Percentiles rank a stretch among this genome's conserved stretches.
Evolutionary conservation across 2,329 filamentous ascomycete genomes (phyloP).

Genomic region (Periglandula ipomoeae): DNA sequence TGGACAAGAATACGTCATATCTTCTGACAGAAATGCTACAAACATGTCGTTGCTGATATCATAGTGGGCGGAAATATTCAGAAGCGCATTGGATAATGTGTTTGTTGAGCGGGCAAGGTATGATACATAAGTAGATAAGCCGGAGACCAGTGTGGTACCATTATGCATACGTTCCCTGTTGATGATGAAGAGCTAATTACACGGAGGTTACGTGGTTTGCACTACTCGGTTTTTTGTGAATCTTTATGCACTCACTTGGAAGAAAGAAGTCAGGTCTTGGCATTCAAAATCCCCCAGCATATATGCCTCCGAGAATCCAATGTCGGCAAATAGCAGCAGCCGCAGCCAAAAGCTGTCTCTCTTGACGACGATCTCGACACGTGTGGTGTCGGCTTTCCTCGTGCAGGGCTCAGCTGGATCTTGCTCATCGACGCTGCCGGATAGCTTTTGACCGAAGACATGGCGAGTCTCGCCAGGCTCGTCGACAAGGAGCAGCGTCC

Average conservation of each 20-base stretch:
- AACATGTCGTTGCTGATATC: slow-evolving; percentile 73
- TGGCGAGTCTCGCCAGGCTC: slow-evolving; percentile 31
- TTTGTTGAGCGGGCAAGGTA: slow-evolving; percentile 49
- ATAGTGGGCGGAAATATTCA: slow-evolving; percentile 66
- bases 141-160: slow-evolving; percentile 53
- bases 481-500: slow-evolving; percentile 39
- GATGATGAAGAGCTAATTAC: slow-evolving; percentile 55
- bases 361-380: slow-evolving; percentile 49
- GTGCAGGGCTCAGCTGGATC: slow-evolving; percentile 25
- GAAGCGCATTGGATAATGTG: slow-evolving; percentile 45
- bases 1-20: slow-evolving; percentile 69
- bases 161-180: slow-evolving; percentile 58
- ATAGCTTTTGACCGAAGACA: slow-evolving; percentile 37
- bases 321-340: slow-evolving; percentile 60
- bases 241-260: slow-evolving; percentile 40
- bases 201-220: neutral
- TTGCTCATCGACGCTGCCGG: slow-evolving; percentile 23
- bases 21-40: slow-evolving; percentile 60
- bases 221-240: neutral
- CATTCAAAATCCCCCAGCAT: slow-evolving; percentile 66
- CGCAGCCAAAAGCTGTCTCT: slow-evolving; percentile 64
- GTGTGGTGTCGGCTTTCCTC: slow-evolving; percentile 23
- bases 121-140: slow-evolving; percentile 47
- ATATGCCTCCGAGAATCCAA: slow-evolving; percentile 66
- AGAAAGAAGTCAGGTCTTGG: slow-evolving; percentile 57